A percentile compares a stretch with the other conserved stretches of the same genome.
These are phyloP conservation scores for Diaporthe sp. DNA, from an alignment of 2,329 filamentous ascomycete species.

Conservation along the genomic window DNA sequence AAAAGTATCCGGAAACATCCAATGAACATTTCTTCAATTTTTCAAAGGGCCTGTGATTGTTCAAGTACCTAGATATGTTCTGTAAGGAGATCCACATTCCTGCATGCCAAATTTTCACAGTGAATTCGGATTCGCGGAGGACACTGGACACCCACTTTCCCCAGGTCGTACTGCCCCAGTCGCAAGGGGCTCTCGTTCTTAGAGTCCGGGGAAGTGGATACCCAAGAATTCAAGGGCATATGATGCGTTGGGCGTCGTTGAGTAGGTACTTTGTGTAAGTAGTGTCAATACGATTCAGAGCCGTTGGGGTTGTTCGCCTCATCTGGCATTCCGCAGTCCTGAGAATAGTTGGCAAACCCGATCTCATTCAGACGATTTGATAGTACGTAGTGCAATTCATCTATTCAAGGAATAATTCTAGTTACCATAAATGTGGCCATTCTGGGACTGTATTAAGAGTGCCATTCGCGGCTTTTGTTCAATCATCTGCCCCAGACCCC, in stretches of 20 bases:
- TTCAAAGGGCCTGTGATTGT: background rate
- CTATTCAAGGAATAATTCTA: too few relatives aligned
- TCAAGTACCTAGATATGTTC: background rate
- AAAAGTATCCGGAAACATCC: background rate
- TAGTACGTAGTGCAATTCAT: background rate
- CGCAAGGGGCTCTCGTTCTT: background rate
- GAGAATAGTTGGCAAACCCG: background rate
- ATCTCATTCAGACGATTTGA: background rate
- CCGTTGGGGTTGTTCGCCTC: background rate
- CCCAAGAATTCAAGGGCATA: background rate
- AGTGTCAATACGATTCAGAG: background rate
- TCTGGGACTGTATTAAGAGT: too few relatives aligned
- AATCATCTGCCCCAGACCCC: too few relatives aligned
- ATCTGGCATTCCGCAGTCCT: background rate
- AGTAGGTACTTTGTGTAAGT: background rate
- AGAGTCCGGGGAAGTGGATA: slow-evolving; percentile 10
- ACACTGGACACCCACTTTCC: slow-evolving; percentile 6
- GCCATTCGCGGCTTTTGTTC: too few relatives aligned
- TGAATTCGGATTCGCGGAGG: background rate
- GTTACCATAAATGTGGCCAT: too few relatives aligned
- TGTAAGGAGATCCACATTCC: slow-evolving; percentile 10
- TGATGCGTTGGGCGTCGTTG: background rate
- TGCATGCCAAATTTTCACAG: background rate
- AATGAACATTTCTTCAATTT: slow-evolving; percentile 13
- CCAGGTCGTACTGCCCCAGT: background rate